Evolutionary conservation across 2,329 filamentous ascomycete species (phyloP).

Genomic region (Fusarium sp.): DNA sequence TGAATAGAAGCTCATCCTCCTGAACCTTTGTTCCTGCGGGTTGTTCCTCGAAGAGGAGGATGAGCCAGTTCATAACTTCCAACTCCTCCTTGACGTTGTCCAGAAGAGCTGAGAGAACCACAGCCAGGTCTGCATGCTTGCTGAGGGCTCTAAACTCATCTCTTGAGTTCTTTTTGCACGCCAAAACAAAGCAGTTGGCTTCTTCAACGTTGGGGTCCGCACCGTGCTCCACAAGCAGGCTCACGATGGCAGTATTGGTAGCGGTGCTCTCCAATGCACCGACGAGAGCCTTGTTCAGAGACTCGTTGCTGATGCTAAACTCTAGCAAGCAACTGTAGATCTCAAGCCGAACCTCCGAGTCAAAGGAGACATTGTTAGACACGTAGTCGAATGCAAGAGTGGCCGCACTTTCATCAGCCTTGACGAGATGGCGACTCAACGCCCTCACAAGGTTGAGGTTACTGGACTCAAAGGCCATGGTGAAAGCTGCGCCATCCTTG

Average conservation of each 20-base stretch:
- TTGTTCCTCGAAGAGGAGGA: not conserved
- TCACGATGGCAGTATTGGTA: not conserved
- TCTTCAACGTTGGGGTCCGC: constrained; percentile 13
- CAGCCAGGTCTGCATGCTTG: not conserved
- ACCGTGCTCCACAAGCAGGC: constrained; percentile 10
- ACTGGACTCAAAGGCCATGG: not conserved
- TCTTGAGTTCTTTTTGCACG: not conserved
- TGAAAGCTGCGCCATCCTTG: not conserved
- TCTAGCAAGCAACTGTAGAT: constrained; percentile 12
- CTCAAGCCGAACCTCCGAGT: not conserved
- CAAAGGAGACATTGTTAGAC: not conserved
- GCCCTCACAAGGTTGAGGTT: not conserved
- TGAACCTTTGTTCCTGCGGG: not conserved
- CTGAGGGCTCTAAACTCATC: constrained; percentile 6
- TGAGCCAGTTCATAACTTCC: not conserved
- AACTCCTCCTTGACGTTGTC: not conserved
- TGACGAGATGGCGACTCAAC: not conserved
- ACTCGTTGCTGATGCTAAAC: not conserved
- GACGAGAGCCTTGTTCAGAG: constrained; percentile 2
- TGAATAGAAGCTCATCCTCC: constrained; percentile 1
- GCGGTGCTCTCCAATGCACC: not conserved
- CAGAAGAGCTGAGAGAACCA: not conserved
- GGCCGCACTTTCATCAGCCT: not conserved
- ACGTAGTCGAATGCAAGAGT: constrained; percentile 10
- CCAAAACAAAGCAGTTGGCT: constrained; percentile 10